These are phyloP conservation scores for Xylariaceae sp. DNA, from an alignment of 2,329 filamentous ascomycete genomes.

Conservation along the genomic window DNA sequence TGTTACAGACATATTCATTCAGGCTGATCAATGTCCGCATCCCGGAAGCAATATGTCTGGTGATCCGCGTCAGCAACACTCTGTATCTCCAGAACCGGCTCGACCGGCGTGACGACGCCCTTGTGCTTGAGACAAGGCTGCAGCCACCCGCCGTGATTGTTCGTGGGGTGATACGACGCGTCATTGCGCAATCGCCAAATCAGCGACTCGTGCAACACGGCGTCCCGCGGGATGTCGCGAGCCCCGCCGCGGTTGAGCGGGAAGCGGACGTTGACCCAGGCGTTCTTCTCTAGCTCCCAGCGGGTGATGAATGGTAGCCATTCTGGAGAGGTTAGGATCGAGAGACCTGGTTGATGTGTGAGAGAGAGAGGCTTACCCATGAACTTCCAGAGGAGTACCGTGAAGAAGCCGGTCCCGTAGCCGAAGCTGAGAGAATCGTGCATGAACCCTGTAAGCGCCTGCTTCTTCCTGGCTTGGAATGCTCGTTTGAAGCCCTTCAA, in stretches of 20 bases:
- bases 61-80: slow-evolving; percentile 5
- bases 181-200: slow-evolving; percentile 34
- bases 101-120: slow-evolving; percentile 11
- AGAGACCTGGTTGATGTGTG: not conserved
- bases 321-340: slow-evolving; percentile 27
- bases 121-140: slow-evolving; percentile 31
- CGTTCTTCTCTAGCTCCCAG: slow-evolving; percentile 36
- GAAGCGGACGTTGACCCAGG: slow-evolving; percentile 36
- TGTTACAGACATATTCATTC: not conserved
- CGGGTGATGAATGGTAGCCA: slow-evolving; percentile 39
- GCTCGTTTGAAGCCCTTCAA: slow-evolving; percentile 32
- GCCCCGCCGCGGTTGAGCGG: slow-evolving; percentile 37
- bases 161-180: slow-evolving; percentile 28
- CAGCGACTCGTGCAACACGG: slow-evolving; percentile 39
- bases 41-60: slow-evolving; percentile 10
- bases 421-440: slow-evolving; percentile 41
- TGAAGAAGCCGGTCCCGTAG: slow-evolving; percentile 37
- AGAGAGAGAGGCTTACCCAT: slow-evolving; percentile 36
- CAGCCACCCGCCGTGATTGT: slow-evolving; percentile 34
- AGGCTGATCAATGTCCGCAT: not conserved
- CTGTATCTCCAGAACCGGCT: slow-evolving; percentile 5
- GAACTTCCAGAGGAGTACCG: slow-evolving; percentile 41
- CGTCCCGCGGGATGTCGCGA: slow-evolving; percentile 40
- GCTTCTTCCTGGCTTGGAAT: slow-evolving; percentile 30
- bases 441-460: slow-evolving; percentile 33